Conservation (phyloP, 306 rosid genomes). For the Macrotyloma uniflorum region DNA sequence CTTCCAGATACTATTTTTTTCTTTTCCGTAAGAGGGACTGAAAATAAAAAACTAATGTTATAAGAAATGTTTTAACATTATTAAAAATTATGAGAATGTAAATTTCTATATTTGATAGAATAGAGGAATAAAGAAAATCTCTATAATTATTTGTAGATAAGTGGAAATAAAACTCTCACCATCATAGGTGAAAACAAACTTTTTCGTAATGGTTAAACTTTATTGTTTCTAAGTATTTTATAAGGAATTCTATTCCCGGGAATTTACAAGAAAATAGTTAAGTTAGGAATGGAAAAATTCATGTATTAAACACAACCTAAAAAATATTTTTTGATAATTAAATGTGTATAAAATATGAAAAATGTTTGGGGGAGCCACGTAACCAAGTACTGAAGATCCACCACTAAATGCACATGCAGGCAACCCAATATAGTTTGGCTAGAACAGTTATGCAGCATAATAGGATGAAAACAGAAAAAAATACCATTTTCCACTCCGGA, state of each 20-base stretch:
- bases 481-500: slow-evolving; percentile 97
- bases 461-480: slow-evolving; percentile 24
- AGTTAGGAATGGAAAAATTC: not conserved
- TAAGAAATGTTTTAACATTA: not conserved
- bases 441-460: slow-evolving; percentile 12
- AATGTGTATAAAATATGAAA: not conserved
- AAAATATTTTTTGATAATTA: not conserved
- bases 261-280: not conserved
- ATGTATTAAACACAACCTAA: not conserved
- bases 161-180: not conserved
- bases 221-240: not conserved
- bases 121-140: not conserved
- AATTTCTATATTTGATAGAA: not conserved
- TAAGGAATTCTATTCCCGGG: not conserved
- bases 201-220: not conserved
- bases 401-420: not conserved
- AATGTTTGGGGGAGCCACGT: not conserved
- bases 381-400: not conserved
- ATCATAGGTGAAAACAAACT: not conserved
- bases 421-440: slow-evolving; percentile 26
- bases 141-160: not conserved
- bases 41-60: not conserved
- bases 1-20: not conserved
- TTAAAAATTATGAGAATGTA: not conserved
- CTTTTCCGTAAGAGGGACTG: not conserved